Conservation (phyloP, 495 filamentous ascomycete species). For the Penicillium antarcticum region DNA sequence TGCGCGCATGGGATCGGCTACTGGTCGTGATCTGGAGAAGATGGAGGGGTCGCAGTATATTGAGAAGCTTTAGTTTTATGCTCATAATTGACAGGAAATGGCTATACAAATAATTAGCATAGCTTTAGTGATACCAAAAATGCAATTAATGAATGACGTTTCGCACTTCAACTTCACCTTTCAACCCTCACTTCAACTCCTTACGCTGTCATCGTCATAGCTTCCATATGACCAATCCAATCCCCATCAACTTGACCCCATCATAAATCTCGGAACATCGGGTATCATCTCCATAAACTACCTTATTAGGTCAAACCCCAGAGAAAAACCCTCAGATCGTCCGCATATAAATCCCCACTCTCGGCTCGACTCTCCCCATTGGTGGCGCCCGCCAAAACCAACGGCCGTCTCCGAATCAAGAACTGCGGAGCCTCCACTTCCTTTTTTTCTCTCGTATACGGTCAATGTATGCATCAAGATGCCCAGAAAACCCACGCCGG, state of each 20-base stretch:
- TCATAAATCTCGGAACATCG: conserved; percentile 4
- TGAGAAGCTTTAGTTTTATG: conserved; percentile 17
- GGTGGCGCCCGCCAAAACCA: conserved; percentile 3
- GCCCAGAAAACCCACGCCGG: conserved; percentile 26
- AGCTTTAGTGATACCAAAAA: too few species aligned
- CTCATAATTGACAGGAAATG: not conserved
- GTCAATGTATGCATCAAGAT: conserved; percentile 13
- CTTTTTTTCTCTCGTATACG: conserved; percentile 9
- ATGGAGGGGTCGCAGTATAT: conserved; percentile 19
- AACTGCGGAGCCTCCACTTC: conserved; percentile 16
- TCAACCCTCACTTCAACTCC: too few species aligned
- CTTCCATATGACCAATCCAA: too few species aligned
- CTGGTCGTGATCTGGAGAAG: conserved; percentile 17
- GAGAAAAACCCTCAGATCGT: not conserved
- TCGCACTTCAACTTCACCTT: too few species aligned
- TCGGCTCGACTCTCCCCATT: conserved; percentile 7
- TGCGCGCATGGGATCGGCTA: conserved; percentile 16
- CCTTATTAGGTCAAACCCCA: too few species aligned
- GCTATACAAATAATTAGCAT: not conserved
- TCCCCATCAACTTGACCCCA: too few species aligned
- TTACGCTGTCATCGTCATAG: too few species aligned
- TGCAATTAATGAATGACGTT: too few species aligned
- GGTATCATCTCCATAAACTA: not conserved
- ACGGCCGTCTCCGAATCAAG: conserved; percentile 14
- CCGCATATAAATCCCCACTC: not conserved